Evolutionary conservation across 257 asterid species (phyloP).

Genomic region (Agastache rugosa): DNA sequence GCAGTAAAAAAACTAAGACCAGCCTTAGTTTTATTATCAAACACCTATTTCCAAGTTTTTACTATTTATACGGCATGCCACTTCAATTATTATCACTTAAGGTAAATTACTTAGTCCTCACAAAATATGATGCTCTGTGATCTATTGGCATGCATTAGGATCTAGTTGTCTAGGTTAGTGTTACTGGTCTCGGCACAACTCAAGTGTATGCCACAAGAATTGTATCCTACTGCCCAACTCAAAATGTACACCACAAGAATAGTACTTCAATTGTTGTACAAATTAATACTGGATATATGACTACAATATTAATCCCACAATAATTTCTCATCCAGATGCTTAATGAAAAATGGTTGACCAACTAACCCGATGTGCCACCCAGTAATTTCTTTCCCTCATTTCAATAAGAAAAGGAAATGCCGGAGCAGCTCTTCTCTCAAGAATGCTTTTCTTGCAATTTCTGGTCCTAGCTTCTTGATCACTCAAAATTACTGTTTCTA

Average conservation of each 20-base stretch:
- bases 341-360: constrained; percentile 24
- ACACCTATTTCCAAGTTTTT: constrained; percentile 3
- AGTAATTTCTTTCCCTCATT: constrained; percentile 70
- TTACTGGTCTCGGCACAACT: background rate
- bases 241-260: background rate
- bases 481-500: constrained; percentile 57
- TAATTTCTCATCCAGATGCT: constrained; percentile 19
- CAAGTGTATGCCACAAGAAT: background rate
- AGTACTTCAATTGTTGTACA: constrained; percentile 14
- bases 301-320: constrained; percentile 8
- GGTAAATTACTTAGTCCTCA: background rate
- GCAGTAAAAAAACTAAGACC: too few relatives aligned
- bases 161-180: background rate
- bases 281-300: background rate
- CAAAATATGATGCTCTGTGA: background rate
- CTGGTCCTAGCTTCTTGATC: constrained; percentile 66
- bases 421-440: constrained; percentile 69
- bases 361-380: constrained; percentile 82
- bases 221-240: background rate
- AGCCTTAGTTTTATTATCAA: too few relatives aligned
- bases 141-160: constrained; percentile 7
- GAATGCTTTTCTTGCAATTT: constrained; percentile 62
- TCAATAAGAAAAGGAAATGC: constrained; percentile 80
- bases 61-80: too few relatives aligned
- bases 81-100: too few relatives aligned